Base-by-base conservation (phyloP, 306 rosid species). In the Begonia masoniana region DNA sequence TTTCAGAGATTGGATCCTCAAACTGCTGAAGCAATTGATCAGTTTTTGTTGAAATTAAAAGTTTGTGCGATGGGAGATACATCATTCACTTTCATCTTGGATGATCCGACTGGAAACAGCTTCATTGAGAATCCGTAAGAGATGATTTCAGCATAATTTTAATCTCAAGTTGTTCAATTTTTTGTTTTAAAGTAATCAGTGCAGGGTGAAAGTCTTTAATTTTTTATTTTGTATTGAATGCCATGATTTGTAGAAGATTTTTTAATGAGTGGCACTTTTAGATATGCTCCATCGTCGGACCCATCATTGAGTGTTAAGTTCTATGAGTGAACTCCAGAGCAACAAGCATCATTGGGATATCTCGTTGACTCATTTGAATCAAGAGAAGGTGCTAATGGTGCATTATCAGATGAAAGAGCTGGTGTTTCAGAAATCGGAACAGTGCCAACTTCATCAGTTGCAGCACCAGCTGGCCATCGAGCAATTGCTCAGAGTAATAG, bases 21-120 rank as follows among this genome's bases (percentile, higher is more conserved):
- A 62, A 83, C 74, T 1, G 97, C 96, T 60, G 86, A 81, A 65
- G 88, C 97, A 24, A 73, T 91, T 54, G 97, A 91, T 42, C 81
- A 73, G 59, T 91, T 91, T 71, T 70, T 83, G 79, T 56, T 71
- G 53, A 91, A 85, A 74, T 65, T 91, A 65, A 80, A 64, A 75
- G 82, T 85, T 46, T 85, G 88, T 68, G 87, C 88, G 1, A 56
- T 72, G 10, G 92, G 76, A 63, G 86, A 73, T 55, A 67, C 69
- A 9, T 13, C 88, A n/a, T 85, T 91, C 78, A 74, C 72, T 41
- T 75, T 91, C 68, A 43, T 81, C 69, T 70, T 91, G 71, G 97
- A 91, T 69, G 97, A 91, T 75, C 96, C 97, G 61, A 71, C 94
- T 47, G 97, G 97, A 74, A 91, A 91, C 76, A 91, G 97, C 75